phyloP scores from a whole-genome alignment of 805 yeast genomes.

The Metschnikowia drakensbergensis region DNA sequence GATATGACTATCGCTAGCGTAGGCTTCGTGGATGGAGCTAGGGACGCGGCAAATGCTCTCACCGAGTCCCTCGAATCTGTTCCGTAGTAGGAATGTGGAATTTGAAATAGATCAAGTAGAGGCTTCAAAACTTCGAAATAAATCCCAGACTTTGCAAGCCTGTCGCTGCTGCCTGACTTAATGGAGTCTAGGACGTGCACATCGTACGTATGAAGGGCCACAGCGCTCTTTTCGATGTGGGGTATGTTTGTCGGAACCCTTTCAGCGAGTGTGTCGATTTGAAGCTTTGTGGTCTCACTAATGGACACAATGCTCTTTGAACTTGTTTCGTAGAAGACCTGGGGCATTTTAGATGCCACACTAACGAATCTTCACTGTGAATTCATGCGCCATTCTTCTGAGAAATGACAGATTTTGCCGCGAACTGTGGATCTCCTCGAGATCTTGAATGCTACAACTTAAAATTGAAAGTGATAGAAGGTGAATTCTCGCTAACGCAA shows the following conservation, averaged over 20 bases:
- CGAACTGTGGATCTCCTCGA: background rate
- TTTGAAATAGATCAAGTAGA: slow-evolving; percentile 34
- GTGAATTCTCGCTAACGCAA: no score
- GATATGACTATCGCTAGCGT: slow-evolving; percentile 59
- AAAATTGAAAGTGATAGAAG: background rate
- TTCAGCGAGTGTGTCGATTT: background rate
- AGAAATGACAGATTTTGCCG: background rate
- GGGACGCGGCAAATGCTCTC: slow-evolving; percentile 31
- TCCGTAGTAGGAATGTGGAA: slow-evolving; percentile 38
- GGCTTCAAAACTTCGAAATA: slow-evolving; percentile 46
- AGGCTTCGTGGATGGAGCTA: slow-evolving; percentile 16
- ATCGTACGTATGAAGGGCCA: slow-evolving; percentile 9
- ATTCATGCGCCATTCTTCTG: background rate
- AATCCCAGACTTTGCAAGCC: slow-evolving; percentile 28
- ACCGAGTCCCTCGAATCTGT: slow-evolving; percentile 43
- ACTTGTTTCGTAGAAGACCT: slow-evolving; percentile 5
- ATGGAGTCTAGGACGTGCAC: slow-evolving; percentile 46
- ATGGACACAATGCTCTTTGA: background rate
- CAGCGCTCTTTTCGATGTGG: background rate
- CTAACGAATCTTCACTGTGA: background rate
- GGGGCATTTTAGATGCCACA: background rate
- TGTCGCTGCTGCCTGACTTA: slow-evolving; percentile 44
- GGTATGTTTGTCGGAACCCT: background rate
- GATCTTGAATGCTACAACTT: background rate
- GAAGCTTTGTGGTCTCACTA: background rate